phyloP scores from a whole-genome alignment of 1,284 basidiomycete genomes.

The Hortiboletus rubellus region DNA sequence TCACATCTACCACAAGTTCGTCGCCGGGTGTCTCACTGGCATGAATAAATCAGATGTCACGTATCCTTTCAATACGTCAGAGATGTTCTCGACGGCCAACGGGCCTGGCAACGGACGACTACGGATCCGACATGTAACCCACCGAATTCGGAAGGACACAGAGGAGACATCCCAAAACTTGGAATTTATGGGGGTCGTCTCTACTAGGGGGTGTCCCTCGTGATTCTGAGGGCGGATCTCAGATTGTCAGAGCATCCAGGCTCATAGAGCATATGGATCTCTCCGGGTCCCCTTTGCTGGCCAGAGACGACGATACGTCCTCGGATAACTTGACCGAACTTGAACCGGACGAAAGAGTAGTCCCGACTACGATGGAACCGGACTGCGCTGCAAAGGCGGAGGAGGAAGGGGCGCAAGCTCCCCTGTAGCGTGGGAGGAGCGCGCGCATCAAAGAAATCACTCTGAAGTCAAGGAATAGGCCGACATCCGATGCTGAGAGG shows the following conservation, averaged over 20 bases:
- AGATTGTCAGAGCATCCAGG: conserved; percentile 12
- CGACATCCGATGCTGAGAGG: neutral
- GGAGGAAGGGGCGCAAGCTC: neutral
- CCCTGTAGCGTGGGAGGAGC: conserved; percentile 25
- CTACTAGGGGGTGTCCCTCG: neutral
- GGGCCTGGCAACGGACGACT: no score
- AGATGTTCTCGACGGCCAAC: no score
- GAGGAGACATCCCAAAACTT: no score
- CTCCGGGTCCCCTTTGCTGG: conserved; percentile 30
- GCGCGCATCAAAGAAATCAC: conserved; percentile 26
- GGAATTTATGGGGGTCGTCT: no score
- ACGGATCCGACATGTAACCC: no score
- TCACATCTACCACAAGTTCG: no score
- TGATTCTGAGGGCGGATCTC: neutral
- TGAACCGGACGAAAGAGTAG: neutral
- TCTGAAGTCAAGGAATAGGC: conserved; percentile 4
- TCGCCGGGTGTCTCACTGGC: no score
- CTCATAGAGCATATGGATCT: conserved; percentile 31
- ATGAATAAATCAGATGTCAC: no score
- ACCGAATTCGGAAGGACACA: no score
- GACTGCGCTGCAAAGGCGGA: neutral
- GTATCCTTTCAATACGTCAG: no score
- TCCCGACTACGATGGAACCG: neutral
- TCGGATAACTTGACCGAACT: neutral
- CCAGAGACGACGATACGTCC: conserved; percentile 1